Base-by-base conservation (phyloP, 768 basidiomycete species). In the Clathrus columnatus region DNA sequence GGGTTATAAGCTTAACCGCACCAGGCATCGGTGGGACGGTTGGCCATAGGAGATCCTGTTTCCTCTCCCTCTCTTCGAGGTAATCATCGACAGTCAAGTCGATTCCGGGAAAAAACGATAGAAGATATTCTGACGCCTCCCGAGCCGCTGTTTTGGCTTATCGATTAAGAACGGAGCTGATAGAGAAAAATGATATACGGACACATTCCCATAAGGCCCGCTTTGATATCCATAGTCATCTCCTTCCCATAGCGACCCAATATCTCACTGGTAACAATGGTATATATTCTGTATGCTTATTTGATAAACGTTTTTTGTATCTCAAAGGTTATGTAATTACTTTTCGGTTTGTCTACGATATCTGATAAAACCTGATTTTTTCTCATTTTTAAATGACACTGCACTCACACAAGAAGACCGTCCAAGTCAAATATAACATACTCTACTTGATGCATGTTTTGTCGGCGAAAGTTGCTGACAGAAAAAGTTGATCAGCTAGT, bases 151-250 rank as follows among this genome's bases (percentile, higher is more conserved):
- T 11, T n/a, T 23, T 32, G 26, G 14, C 44, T 32, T 7, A 57
- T 14, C 11, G 27, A 17, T 26, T 17, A 30, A 21, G 11, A 7
- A 48, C 24, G 28, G 23, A 41, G 41, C 28, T 7, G 23, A 55
- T 6, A 24, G 26, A 32, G 32, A 44, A 51, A n/a, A 45, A 21
- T 52, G 48, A 56, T 7, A 44, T 16, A 67, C 74, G 53, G 48
- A 88, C 89, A 80, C 73, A 85, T 87, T 53, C 90, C 90, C 90
- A 91, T 92, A 56, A 86, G 79, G 0, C 84, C 86, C n/a, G 86
- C 83, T 64, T 91, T 91, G 56, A 91, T 88, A 55, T 87, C 84
- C 88, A 88, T 91, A 2, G 86, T 87, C 84, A 92, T 87, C 59
- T 79, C 70, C 58, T 81, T 83, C 24, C 87, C 88, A 62, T 85